Conservation (phyloP, 2,329 filamentous ascomycete species). For the Aspergillus sp. region DNA sequence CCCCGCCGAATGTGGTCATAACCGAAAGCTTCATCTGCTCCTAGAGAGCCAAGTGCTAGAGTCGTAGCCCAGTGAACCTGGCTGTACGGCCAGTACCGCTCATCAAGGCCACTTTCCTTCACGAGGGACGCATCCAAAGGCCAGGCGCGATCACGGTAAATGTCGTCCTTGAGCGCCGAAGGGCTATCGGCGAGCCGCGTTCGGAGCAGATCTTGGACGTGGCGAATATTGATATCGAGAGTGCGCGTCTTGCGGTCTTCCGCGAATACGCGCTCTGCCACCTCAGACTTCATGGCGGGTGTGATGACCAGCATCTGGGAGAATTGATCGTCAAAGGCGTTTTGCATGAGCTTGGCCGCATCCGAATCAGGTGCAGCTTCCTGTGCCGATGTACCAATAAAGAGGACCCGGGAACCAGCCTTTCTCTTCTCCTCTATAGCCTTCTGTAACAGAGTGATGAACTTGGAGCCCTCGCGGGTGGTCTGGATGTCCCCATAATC, state of each 20-base stretch:
- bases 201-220: constrained; percentile 64
- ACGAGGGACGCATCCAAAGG: constrained; percentile 29
- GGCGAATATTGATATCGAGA: constrained; percentile 62
- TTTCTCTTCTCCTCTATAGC: constrained; percentile 72
- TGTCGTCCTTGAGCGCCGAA: constrained; percentile 32
- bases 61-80: constrained; percentile 62
- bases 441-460: constrained; percentile 70
- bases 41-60: constrained; percentile 53
- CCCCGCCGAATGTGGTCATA: constrained; percentile 41
- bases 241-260: constrained; percentile 53
- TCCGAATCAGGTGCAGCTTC: constrained; percentile 44
- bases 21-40: constrained; percentile 43
- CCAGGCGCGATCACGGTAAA: constrained; percentile 36
- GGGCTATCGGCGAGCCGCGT: constrained; percentile 38
- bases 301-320: constrained; percentile 59
- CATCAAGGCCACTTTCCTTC: constrained; percentile 46
- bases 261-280: constrained; percentile 45
- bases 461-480: constrained; percentile 66
- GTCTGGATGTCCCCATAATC: constrained; percentile 78
- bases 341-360: constrained; percentile 51
- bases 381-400: constrained; percentile 74
- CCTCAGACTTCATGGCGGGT: constrained; percentile 45
- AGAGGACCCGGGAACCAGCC: constrained; percentile 69
- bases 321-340: constrained; percentile 46
- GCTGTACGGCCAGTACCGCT: constrained; percentile 60